A percentile compares a stretch with the other conserved stretches of the same genome.
Evolutionary conservation across 1,284 basidiomycete species (phyloP).

Genomic region (Psilocybe mexicana): DNA sequence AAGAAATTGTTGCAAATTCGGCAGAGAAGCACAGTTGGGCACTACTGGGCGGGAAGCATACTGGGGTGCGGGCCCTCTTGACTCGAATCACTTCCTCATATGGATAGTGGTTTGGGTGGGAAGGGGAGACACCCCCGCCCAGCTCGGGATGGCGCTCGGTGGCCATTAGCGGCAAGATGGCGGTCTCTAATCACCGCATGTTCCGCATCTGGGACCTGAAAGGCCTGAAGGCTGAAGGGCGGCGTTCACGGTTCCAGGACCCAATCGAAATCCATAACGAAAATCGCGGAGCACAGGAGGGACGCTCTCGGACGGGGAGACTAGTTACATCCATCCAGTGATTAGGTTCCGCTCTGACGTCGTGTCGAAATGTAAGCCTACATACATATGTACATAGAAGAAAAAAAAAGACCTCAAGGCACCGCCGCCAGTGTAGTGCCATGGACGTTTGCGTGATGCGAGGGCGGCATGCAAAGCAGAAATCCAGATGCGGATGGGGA

Average conservation of each 20-base stretch:
- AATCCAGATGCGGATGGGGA: too few relatives aligned
- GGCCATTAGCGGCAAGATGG: neutral
- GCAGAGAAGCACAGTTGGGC: neutral
- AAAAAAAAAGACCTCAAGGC: too few relatives aligned
- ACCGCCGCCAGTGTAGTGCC: too few relatives aligned
- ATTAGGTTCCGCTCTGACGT: neutral
- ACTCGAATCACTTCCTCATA: too few relatives aligned
- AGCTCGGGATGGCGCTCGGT: neutral
- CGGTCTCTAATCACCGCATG: neutral
- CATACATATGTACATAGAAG: neutral
- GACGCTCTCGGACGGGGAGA: too few relatives aligned
- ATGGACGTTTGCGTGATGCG: neutral
- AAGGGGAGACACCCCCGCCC: neutral
- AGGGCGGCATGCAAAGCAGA: neutral
- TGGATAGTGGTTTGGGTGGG: too few relatives aligned
- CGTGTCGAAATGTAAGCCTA: neutral
- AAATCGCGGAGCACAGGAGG: neutral
- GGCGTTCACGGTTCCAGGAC: neutral
- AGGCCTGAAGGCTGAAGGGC: neutral
- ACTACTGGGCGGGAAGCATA: neutral
- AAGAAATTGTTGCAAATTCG: neutral
- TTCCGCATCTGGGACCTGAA: neutral
- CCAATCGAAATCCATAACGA: neutral
- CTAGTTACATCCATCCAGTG: neutral
- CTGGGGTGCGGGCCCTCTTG: too few relatives aligned